A percentile compares a stretch with the other conserved stretches of the same genome.
phyloP scores from a whole-genome alignment of 495 filamentous ascomycete genomes.

The Darksidea phi region DNA sequence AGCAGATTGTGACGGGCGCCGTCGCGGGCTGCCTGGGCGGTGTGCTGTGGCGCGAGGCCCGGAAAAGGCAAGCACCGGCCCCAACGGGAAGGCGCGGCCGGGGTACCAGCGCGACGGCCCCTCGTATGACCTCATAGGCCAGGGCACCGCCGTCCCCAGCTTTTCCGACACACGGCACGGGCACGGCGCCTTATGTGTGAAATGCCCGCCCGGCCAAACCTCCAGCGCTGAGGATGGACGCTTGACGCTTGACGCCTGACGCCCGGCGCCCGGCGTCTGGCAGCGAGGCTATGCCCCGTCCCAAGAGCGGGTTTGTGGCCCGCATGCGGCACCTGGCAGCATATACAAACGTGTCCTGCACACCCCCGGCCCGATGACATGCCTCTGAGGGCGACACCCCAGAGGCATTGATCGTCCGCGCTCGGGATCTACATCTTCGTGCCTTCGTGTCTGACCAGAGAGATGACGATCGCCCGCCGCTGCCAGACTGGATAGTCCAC shows the following conservation, averaged over 20 bases:
- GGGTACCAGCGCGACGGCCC: too few relatives aligned
- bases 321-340: neutral
- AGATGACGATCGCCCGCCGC: slow-evolving; percentile 25
- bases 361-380: neutral
- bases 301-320: neutral
- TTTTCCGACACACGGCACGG: neutral
- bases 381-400: neutral
- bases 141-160: neutral
- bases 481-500: slow-evolving; percentile 6
- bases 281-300: neutral
- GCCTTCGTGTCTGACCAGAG: slow-evolving; percentile 11
- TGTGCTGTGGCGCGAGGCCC: too few relatives aligned
- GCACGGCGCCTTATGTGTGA: slow-evolving; percentile 8
- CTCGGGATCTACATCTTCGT: slow-evolving; percentile 3
- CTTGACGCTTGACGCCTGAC: too few relatives aligned
- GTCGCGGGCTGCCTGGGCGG: too few relatives aligned
- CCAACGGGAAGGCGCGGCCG: too few relatives aligned
- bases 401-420: slow-evolving; percentile 9
- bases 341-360: neutral
- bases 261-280: slow-evolving; percentile 1
- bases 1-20: too few relatives aligned
- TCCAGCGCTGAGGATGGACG: too few relatives aligned
- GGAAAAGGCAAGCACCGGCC: too few relatives aligned
- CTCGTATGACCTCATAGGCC: neutral
- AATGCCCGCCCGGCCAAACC: slow-evolving; percentile 24